Base-by-base conservation (phyloP, 2,329 filamentous ascomycete species). In the Elsinoe fawcettii region DNA sequence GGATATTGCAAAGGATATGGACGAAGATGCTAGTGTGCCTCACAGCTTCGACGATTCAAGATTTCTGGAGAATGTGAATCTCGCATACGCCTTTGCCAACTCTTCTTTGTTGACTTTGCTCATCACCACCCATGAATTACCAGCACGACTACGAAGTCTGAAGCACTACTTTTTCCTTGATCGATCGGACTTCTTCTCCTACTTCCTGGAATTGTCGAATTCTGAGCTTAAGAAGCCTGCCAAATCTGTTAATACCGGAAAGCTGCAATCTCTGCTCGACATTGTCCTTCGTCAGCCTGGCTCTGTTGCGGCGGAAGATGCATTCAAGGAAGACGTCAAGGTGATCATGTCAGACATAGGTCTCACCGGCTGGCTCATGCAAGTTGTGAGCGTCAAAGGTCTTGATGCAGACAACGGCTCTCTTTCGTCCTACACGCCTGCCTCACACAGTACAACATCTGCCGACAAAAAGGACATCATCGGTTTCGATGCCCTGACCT, bases 111-210 rank as follows among this genome's bases (percentile, higher is more conserved):
- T 99, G 73, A 87, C 90, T 60, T 80, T 99, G 0, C 83, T 99
- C 2, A 79, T 99, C 39, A 97, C 92, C 0, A 93, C 93, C 5
- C 93, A 99, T 68, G 88, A 88, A 11, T 80, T 99, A 4, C 91
- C 92, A 0, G 87, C 88, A 25, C 83, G 93, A 36, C 79, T 99
- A 58, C 84, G 87, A 46, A 97, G 92, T 12, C 77, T 99, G 37
- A 99, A 99, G 70, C 93, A 99, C 72, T 99, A 99, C 75, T 99
- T 97, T 77, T 99, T 99, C 77, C 84, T 99, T 61, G 92, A 97
- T 65, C 87, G 91, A 7, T 96, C 93, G 32, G 93, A 99, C 70
- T 99, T 96, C 75, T 97, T 99, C 72, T 90, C 90, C 2, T 95
- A 97, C 72, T 99, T 99, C 70, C 84, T 99, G 59, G 93, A 99